Conservation (phyloP, 1,284 basidiomycete species). For the Fomes fomentarius region DNA sequence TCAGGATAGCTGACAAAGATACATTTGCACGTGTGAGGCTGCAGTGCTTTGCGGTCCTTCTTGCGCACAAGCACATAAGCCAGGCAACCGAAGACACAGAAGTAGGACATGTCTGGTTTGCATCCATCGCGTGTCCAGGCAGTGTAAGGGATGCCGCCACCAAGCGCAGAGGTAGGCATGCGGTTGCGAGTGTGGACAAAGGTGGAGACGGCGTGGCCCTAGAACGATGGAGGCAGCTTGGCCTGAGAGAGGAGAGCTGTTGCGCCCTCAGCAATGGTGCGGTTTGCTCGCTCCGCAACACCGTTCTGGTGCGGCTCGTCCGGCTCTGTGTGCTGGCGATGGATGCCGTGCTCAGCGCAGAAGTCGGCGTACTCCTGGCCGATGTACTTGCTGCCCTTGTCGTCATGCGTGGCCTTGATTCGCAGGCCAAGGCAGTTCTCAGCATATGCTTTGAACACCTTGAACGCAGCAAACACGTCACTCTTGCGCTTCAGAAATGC, state of each 20-base stretch:
- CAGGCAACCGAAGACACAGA: conserved; percentile 28
- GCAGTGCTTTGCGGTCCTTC: conserved; percentile 31
- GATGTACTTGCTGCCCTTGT: no score
- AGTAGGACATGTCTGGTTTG: conserved; percentile 14
- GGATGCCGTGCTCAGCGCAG: no score
- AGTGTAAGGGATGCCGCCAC: not conserved
- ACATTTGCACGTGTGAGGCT: conserved; percentile 36
- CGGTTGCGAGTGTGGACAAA: conserved; percentile 17
- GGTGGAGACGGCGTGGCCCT: not conserved
- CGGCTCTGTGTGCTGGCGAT: no score
- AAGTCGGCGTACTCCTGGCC: no score
- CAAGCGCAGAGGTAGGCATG: conserved; percentile 5
- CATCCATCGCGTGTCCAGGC: not conserved
- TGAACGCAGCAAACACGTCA: not conserved
- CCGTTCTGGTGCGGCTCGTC: no score
- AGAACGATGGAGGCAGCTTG: conserved; percentile 1
- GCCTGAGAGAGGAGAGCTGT: not conserved
- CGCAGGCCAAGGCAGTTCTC: not conserved
- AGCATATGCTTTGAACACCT: not conserved
- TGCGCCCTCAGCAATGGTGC: not conserved
- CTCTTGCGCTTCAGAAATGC: no score
- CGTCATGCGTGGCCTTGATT: not conserved
- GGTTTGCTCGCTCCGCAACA: no score
- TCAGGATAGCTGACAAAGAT: conserved; percentile 40
- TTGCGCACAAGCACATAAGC: conserved; percentile 39